phyloP scores from a whole-genome alignment of 2,329 filamentous ascomycete species.

The Colletotrichum sp. region DNA sequence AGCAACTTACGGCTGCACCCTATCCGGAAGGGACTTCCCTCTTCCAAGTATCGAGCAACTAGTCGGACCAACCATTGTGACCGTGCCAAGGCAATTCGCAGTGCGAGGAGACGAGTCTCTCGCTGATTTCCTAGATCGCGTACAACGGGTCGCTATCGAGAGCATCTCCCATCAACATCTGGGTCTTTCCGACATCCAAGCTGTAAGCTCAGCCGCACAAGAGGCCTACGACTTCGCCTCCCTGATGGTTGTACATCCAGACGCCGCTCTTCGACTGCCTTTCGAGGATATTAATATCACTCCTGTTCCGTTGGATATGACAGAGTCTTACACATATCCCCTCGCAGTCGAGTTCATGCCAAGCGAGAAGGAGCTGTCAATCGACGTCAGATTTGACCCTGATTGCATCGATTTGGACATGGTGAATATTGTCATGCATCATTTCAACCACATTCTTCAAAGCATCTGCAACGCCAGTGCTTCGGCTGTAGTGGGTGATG shows the following conservation, averaged over 20 bases:
- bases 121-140: not conserved
- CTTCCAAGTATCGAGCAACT: slow-evolving; percentile 29
- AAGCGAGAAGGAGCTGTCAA: not conserved
- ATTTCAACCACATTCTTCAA: not conserved
- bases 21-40: slow-evolving; percentile 31
- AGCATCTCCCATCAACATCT: slow-evolving; percentile 26
- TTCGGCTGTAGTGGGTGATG: not conserved
- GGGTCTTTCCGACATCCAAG: slow-evolving; percentile 22
- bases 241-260: slow-evolving; percentile 32
- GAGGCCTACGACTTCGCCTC: slow-evolving; percentile 27
- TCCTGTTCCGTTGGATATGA: not conserved
- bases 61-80: slow-evolving; percentile 32
- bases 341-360: not conserved
- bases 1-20: slow-evolving; percentile 29
- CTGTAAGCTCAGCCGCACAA: slow-evolving; percentile 16
- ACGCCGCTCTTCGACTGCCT: not conserved
- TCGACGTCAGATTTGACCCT: not conserved
- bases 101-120: slow-evolving; percentile 9
- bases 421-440: not conserved
- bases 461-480: not conserved
- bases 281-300: not conserved
- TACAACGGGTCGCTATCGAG: slow-evolving; percentile 17
- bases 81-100: slow-evolving; percentile 29
- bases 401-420: not conserved
- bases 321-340: not conserved